Conservation (phyloP, 2,329 filamentous ascomycete genomes). For the Venturia asperata region DNA sequence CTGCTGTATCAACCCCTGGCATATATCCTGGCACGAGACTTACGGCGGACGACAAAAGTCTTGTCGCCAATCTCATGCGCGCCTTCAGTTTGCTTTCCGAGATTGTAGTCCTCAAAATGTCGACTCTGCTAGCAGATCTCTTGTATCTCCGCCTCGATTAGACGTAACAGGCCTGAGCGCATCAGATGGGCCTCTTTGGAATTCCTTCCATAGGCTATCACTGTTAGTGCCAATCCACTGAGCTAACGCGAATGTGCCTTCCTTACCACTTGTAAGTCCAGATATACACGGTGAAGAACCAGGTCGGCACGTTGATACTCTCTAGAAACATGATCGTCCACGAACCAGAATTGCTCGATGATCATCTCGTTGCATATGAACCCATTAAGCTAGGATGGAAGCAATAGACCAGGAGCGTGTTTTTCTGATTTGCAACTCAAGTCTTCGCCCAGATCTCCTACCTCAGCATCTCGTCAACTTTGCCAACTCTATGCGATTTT, state of each 20-base stretch:
- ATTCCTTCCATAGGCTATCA: not conserved
- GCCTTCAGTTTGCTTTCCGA: too few relatives aligned
- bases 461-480: constrained; percentile 8
- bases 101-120: too few relatives aligned
- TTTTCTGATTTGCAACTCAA: not conserved
- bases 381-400: not conserved
- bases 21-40: too few relatives aligned
- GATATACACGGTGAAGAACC: not conserved
- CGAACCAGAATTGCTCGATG: not conserved
- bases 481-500: not conserved
- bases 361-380: constrained; percentile 1
- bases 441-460: not conserved
- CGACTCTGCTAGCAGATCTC: not conserved
- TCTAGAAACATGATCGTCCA: not conserved
- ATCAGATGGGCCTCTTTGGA: not conserved
- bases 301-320: not conserved
- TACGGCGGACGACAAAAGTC: too few relatives aligned
- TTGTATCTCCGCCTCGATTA: not conserved
- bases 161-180: not conserved
- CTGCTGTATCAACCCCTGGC: too few relatives aligned
- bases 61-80: too few relatives aligned
- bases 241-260: not conserved
- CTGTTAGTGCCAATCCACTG: not conserved
- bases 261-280: not conserved
- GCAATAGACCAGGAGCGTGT: not conserved